Evolutionary conservation across 2,329 filamentous ascomycete genomes (phyloP).

Genomic region (Fragosphaeria purpurea): DNA sequence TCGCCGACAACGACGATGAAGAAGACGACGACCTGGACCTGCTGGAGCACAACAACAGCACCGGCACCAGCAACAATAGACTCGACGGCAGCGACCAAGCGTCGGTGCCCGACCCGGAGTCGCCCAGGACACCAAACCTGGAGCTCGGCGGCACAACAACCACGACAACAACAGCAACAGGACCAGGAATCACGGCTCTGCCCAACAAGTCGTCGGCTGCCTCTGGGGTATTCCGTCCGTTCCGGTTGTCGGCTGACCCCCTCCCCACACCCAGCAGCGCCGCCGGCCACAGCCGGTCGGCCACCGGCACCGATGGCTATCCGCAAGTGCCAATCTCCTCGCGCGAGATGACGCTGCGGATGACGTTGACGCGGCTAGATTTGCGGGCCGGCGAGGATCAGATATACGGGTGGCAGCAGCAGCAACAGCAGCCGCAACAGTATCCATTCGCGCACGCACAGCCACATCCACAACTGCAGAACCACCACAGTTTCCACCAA

Average conservation of each 20-base stretch:
- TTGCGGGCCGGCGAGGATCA: constrained; percentile 65
- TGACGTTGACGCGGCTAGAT: constrained; percentile 88
- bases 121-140: constrained; percentile 45
- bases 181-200: too few species aligned
- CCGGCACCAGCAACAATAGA: too few species aligned
- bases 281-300: constrained; percentile 22
- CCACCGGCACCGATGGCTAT: constrained; percentile 23
- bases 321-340: constrained; percentile 46
- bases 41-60: too few species aligned
- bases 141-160: constrained; percentile 23
- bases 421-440: constrained; percentile 23
- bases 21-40: constrained; percentile 41
- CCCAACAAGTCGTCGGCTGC: background rate
- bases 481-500: constrained; percentile 7
- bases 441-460: constrained; percentile 5
- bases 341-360: constrained; percentile 89
- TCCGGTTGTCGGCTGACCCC: constrained; percentile 6
- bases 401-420: constrained; percentile 58
- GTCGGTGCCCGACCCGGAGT: constrained; percentile 49
- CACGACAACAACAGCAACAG: too few species aligned
- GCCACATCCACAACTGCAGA: background rate
- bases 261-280: constrained; percentile 5
- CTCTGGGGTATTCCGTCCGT: constrained; percentile 10
- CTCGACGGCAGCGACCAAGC: constrained; percentile 34
- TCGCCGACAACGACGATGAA: constrained; percentile 32